Base-by-base conservation (phyloP, 2,329 filamentous ascomycete species). In the Pseudogymnoascus sp. region DNA sequence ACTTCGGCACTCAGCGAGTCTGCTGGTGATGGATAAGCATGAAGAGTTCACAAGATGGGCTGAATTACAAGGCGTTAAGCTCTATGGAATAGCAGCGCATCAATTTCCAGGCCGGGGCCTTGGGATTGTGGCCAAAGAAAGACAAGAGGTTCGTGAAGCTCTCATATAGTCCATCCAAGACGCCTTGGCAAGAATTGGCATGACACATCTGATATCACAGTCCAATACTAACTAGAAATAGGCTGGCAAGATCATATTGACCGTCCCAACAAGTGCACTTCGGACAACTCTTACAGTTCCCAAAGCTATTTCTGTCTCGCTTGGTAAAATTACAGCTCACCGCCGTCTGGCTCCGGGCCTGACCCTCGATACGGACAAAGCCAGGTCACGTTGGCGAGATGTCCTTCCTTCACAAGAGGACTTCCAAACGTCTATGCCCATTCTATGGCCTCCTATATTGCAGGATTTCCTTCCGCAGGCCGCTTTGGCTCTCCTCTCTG, bases 31-130 rank as follows among this genome's bases (percentile, higher is more conserved):
- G 72, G 70, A 73, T 12, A 65, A 64, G n/a, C 71, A 73, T 63
- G 75, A 82, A 25, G 75, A 78, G 7, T 89, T 96, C 64, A 79
- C 88, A 2, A 70, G 80, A 64, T 96, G 91, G 90, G 88, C 88
- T 1, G 72, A 79, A 45, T 74, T 76, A 1, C 81, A 85, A 63
- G 89, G 89, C 12, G 82, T 96, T 28, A 75, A 81, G 37, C 82
- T 91, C 67, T 80, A 88, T 68, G 87, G 86, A 28, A 84, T 96
- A 58, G 78, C 79, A 2, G 87, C 91, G 4, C 81, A 85, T 41
- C 79, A 78, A 40, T 86, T 96, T 14, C 83, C 87, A 5, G 88
- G 87, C 1, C 82, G 89, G 62, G 92, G 92, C 28, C 82, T 95
- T 61, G 92, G 93, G 55, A 86, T 96, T 63, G 81, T 93, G 60